Conservation (phyloP, 2,329 filamentous ascomycete genomes). For the Bipolaris bicolor region DNA sequence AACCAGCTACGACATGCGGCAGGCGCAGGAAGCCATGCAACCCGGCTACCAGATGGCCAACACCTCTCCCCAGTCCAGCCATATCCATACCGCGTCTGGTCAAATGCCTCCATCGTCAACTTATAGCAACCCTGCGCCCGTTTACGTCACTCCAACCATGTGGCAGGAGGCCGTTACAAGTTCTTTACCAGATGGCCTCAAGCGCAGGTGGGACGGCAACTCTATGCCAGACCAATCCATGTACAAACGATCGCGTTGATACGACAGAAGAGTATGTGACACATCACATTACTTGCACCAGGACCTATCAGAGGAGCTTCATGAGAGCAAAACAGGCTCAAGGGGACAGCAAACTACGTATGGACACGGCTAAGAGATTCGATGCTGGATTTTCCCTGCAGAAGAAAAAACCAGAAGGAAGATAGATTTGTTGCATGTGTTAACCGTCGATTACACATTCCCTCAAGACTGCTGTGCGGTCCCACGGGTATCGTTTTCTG, state of each 20-base stretch:
- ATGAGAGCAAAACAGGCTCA: conserved; percentile 1
- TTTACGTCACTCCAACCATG: conserved; percentile 57
- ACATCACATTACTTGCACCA: background rate
- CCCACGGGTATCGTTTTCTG: background rate
- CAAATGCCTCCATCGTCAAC: conserved; percentile 45
- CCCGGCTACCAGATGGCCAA: conserved; percentile 44
- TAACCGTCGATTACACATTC: background rate
- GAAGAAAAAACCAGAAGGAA: background rate
- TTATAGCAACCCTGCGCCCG: conserved; percentile 39
- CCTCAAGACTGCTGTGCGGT: conserved; percentile 1
- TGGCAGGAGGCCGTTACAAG: conserved; percentile 58
- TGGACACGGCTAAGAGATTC: background rate
- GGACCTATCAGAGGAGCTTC: background rate
- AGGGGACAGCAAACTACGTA: conserved; percentile 4
- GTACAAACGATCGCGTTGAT: conserved; percentile 48
- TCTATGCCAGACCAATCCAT: conserved; percentile 47
- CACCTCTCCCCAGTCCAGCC: conserved; percentile 43
- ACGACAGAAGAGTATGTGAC: background rate
- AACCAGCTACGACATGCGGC: conserved; percentile 47
- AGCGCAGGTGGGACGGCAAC: conserved; percentile 55
- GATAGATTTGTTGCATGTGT: background rate
- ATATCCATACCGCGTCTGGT: conserved; percentile 34
- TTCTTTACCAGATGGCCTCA: conserved; percentile 50
- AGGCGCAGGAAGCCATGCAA: conserved; percentile 43
- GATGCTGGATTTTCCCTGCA: background rate